Evolutionary conservation across 2,329 filamentous ascomycete species (phyloP).

Genomic region (Penicillium nordicum): DNA sequence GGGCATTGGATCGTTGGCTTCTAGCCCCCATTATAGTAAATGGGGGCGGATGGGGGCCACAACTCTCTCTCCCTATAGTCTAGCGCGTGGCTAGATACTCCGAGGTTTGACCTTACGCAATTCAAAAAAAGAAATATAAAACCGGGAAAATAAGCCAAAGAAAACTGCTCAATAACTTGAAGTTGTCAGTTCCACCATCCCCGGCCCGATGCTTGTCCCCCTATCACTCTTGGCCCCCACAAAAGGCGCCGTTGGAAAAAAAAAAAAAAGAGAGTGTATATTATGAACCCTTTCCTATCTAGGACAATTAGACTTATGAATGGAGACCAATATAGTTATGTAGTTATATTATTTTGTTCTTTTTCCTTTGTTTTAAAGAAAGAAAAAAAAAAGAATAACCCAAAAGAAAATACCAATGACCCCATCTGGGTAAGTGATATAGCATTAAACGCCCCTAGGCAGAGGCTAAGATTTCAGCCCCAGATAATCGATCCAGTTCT

Average conservation of each 20-base stretch:
- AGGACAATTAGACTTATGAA: not conserved
- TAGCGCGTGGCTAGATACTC: not conserved
- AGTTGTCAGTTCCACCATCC: not conserved
- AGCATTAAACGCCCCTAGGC: not conserved
- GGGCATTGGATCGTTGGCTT: constrained; percentile 9
- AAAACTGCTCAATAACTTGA: not conserved
- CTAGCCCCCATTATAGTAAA: constrained; percentile 22
- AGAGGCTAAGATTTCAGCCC: not conserved
- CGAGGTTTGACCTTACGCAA: not conserved
- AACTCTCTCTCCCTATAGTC: constrained; percentile 9
- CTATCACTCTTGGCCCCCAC: constrained; percentile 19
- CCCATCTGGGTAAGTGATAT: not conserved
- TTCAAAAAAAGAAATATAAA: not conserved
- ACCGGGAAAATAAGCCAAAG: not conserved
- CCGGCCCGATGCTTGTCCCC: constrained; percentile 9
- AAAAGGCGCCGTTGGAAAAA: constrained; percentile 17
- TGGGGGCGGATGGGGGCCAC: constrained; percentile 25
- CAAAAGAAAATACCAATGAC: not conserved
- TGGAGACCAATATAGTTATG: not conserved
- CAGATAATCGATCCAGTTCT: not conserved
- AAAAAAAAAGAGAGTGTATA: not conserved
- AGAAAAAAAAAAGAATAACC: not conserved
- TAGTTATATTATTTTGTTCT: not conserved
- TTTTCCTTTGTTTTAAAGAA: not conserved
- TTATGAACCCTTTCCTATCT: not conserved